Percentiles rank a stretch among this genome's conserved stretches.
phyloP scores from a whole-genome alignment of 176 grass and related monocot genomes.

The Aegilops sharonensis region DNA sequence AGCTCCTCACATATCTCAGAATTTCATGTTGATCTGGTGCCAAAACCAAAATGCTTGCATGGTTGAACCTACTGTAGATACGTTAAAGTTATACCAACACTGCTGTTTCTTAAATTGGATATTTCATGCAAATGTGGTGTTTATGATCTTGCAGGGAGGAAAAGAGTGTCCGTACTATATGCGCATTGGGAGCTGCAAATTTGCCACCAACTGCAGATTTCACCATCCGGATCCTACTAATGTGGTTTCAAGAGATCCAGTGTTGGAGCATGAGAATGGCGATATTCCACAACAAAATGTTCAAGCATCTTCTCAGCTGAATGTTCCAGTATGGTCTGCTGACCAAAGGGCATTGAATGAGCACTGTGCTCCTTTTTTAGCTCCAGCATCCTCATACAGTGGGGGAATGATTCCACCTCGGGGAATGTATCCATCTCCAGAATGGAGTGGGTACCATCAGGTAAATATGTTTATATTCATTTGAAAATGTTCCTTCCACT shows the following conservation, averaged over 20 bases:
- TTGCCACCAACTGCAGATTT: conserved; percentile 76
- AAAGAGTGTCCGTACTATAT: conserved; percentile 94
- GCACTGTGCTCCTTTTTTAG: conserved; percentile 50
- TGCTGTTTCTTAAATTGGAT: background rate
- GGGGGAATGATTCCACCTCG: conserved; percentile 66
- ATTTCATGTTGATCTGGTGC: background rate
- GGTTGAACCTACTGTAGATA: background rate
- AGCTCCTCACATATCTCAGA: background rate
- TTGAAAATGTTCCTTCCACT: conserved; percentile 3
- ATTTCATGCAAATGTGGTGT: background rate
- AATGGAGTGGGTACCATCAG: conserved; percentile 80
- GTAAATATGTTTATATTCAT: conserved; percentile 39
- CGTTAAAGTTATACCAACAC: background rate
- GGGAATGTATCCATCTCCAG: conserved; percentile 59
- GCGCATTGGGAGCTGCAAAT: conserved; percentile 92
- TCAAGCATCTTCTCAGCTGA: conserved; percentile 43
- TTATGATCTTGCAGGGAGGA: conserved; percentile 57
- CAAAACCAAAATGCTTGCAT: conserved; percentile 12
- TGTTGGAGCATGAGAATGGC: conserved; percentile 40
- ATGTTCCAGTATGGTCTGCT: conserved; percentile 41
- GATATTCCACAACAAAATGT: conserved; percentile 51
- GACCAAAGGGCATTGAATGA: conserved; percentile 57
- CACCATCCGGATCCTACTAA: conserved; percentile 92
- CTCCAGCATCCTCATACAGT: conserved; percentile 59
- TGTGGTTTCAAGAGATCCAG: conserved; percentile 37